Evolutionary conservation across 176 grass and related monocot species (phyloP).

Genomic region (Lolium rigidum): DNA sequence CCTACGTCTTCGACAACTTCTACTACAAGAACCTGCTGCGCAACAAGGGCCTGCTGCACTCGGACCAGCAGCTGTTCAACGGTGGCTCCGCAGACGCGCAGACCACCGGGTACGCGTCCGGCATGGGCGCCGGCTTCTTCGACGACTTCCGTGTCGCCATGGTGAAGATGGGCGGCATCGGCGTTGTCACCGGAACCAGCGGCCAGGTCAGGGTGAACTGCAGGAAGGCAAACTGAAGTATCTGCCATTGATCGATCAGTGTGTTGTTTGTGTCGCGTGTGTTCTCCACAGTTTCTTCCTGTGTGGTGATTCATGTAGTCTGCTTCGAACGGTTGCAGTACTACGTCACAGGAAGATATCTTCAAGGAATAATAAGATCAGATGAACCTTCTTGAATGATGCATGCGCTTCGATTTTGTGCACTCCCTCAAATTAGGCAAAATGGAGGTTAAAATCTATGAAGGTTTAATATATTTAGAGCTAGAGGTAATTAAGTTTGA

Average conservation of each 20-base stretch:
- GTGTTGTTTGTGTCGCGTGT: background rate
- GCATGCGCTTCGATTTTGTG: too few species aligned
- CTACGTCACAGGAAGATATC: conserved; percentile 21
- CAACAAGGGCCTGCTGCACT: conserved; percentile 81
- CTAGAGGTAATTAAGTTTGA: too few species aligned
- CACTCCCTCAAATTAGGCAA: too few species aligned
- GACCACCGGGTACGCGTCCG: conserved; percentile 52
- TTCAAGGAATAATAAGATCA: conserved; percentile 26
- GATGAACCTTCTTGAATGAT: background rate
- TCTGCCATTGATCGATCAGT: background rate
- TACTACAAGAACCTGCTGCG: conserved; percentile 76
- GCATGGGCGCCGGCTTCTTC: conserved; percentile 61
- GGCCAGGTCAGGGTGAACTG: conserved; percentile 76
- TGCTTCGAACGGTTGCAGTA: conserved; percentile 64
- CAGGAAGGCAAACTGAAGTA: conserved; percentile 64
- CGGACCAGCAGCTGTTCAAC: conserved; percentile 78
- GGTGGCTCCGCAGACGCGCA: conserved; percentile 66
- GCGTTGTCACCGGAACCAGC: conserved; percentile 58
- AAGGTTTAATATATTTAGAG: too few species aligned
- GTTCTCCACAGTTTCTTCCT: conserved; percentile 21
- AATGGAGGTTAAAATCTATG: too few species aligned
- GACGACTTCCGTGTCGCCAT: conserved; percentile 69
- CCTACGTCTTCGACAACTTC: conserved; percentile 79
- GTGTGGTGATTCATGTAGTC: conserved; percentile 42
- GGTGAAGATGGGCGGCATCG: conserved; percentile 86